Base-by-base conservation (phyloP, 225 moss, liverwort and hornwort genomes). In the Sphagnum tenellum region DNA sequence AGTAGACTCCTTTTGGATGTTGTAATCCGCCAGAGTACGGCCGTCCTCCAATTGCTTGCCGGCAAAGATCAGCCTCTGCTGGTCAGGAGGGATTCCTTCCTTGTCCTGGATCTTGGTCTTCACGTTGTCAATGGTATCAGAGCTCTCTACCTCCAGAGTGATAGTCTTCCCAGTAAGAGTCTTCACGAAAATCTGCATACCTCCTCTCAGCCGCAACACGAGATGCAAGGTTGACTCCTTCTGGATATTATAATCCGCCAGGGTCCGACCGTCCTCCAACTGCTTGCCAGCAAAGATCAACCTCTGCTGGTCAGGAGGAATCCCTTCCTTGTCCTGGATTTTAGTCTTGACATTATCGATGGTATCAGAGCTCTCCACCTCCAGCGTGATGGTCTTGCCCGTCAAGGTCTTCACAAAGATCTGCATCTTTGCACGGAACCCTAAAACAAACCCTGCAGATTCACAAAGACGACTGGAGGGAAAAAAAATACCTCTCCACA, bases 301-400 rank as follows among this genome's bases (percentile, higher is more conserved):
- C 3, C 74, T 7, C 70, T 74, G 74, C 66, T 74, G 74, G 48
- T 74, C 74, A 5, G 74, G 74, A 2, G 74, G 74, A 0, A 74
- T 74, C 1, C 74, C 74, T 0, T 74, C 74, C 70, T 74, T 74
- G 2, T 74, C 74, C 4, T 74, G 74, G 0, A 74, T 74, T 64
- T 74, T 74, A 4, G 70, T 59, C 77, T 67, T 72, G 63, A 69
- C 69, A 51, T 66, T 72, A 46, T 66, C 57, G 29, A 71, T 60
- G 60, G 51, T 47, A 50, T 66, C 59, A 0, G 74, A 74, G 47
- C 74, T 67, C 48, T 67, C 66, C 3, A 67, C 66, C 57, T 67
- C 66, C 12, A 67, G 12, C 1, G 66, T 67, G 14, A 74, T 74
- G 0, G 52, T 52, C 52, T 52, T 52, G 29, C 29, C 29, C 29